phyloP scores from a whole-genome alignment of 768 basidiomycete species.

The Mycena metata region DNA sequence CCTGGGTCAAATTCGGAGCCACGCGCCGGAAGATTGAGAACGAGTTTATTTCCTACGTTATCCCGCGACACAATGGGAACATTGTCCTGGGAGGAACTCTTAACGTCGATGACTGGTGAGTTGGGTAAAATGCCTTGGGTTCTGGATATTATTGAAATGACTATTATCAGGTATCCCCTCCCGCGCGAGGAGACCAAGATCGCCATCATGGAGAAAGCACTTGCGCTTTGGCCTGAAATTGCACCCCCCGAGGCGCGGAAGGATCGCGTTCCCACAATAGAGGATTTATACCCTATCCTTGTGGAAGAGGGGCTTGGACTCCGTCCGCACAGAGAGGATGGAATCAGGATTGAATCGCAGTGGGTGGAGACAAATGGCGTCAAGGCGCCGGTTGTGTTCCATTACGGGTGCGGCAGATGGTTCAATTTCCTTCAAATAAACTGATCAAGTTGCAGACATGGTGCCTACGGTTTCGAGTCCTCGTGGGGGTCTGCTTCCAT shows the following conservation, averaged over 20 bases:
- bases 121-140: neutral
- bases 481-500: conserved; percentile 62
- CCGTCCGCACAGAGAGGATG: conserved; percentile 68
- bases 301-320: conserved; percentile 57
- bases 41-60: conserved; percentile 64
- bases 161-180: conserved; percentile 31
- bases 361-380: conserved; percentile 32
- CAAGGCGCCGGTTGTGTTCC: conserved; percentile 60
- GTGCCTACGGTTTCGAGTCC: conserved; percentile 57
- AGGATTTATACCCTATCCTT: conserved; percentile 52
- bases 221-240: conserved; percentile 51
- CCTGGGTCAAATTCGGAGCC: conserved; percentile 50
- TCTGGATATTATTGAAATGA: neutral
- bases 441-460: conserved; percentile 52
- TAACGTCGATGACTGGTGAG: conserved; percentile 58
- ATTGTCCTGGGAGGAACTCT: conserved; percentile 73
- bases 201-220: conserved; percentile 37
- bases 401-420: conserved; percentile 63
- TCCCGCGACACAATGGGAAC: conserved; percentile 69
- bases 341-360: conserved; percentile 69
- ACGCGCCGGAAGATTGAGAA: conserved; percentile 34
- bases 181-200: conserved; percentile 37
- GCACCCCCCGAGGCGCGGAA: conserved; percentile 49
- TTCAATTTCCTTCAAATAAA: neutral
- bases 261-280: conserved; percentile 46